Evolutionary conservation across 176 grass and related monocot genomes (phyloP).

Genomic region (Pontederia paniculata): DNA sequence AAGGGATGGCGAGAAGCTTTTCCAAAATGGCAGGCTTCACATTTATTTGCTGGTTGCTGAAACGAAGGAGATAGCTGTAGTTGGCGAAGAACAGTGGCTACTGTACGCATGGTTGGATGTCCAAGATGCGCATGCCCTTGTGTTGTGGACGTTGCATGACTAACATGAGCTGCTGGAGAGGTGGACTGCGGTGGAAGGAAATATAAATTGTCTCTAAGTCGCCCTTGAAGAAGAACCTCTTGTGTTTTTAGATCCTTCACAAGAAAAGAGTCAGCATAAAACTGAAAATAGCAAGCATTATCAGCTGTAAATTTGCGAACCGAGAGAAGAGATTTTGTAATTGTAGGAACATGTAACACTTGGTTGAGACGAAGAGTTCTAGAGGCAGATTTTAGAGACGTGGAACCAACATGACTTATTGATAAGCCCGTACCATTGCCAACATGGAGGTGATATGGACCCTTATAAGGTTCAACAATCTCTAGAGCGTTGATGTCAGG

Average conservation of each 20-base stretch:
- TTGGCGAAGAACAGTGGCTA: too few relatives aligned
- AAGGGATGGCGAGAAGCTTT: too few relatives aligned
- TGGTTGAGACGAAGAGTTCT: neutral
- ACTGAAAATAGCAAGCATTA: neutral
- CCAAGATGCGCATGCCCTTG: too few relatives aligned
- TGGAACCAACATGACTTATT: neutral
- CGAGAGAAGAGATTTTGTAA: neutral
- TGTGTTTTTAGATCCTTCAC: neutral
- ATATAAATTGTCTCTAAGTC: neutral
- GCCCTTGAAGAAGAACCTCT: neutral
- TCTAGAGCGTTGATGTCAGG: neutral
- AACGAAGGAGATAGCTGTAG: too few relatives aligned
- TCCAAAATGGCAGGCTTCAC: too few relatives aligned
- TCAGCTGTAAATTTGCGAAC: neutral
- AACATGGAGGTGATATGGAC: neutral
- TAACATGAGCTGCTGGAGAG: neutral
- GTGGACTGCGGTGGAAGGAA: neutral
- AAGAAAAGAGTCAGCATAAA: neutral
- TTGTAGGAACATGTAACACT: neutral
- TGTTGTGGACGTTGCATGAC: neutral
- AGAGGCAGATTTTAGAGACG: neutral
- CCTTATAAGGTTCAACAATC: neutral
- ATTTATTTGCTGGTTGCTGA: too few relatives aligned
- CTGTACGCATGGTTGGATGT: too few relatives aligned
- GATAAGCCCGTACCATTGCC: too few relatives aligned